Evolutionary conservation across 1,284 basidiomycete species (phyloP).

Genomic region (Tylopilus sp.): DNA sequence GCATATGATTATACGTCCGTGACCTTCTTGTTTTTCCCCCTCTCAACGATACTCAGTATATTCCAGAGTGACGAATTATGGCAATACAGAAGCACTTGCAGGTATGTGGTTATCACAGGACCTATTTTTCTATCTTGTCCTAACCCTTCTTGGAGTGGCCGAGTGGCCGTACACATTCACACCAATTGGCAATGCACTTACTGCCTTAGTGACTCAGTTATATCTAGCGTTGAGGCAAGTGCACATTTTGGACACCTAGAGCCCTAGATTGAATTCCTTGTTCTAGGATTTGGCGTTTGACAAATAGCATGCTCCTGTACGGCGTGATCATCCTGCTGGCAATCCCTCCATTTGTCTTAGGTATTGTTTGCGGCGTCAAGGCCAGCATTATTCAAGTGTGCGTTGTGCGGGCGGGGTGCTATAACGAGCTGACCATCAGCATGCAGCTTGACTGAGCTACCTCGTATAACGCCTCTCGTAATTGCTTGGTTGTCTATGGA

Average conservation of each 20-base stretch:
- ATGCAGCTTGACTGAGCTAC: constrained; percentile 36
- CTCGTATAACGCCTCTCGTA: constrained; percentile 41
- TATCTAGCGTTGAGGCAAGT: constrained; percentile 24
- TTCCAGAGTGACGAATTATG: constrained; percentile 27
- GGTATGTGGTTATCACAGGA: constrained; percentile 14
- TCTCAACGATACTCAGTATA: neutral
- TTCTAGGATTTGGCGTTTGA: constrained; percentile 44
- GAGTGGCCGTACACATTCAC: constrained; percentile 57
- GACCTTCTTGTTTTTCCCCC: too few species aligned
- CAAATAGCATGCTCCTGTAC: constrained; percentile 47
- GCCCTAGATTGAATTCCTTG: constrained; percentile 6
- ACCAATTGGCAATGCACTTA: constrained; percentile 53
- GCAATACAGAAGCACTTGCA: constrained; percentile 21
- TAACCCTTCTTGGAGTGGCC: constrained; percentile 9
- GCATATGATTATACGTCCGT: constrained; percentile 31
- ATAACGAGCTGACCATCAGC: neutral
- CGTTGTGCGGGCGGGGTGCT: too few species aligned
- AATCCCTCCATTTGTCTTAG: constrained; percentile 50
- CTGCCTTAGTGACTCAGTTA: constrained; percentile 54
- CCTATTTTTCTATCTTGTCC: neutral
- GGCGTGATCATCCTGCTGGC: constrained; percentile 47
- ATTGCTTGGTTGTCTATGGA: constrained; percentile 54
- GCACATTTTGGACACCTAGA: neutral
- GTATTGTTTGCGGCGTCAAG: constrained; percentile 48
- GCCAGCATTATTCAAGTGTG: constrained; percentile 52